phyloP scores from a whole-genome alignment of 75 land plant species.

The Pinus albicaulis region DNA sequence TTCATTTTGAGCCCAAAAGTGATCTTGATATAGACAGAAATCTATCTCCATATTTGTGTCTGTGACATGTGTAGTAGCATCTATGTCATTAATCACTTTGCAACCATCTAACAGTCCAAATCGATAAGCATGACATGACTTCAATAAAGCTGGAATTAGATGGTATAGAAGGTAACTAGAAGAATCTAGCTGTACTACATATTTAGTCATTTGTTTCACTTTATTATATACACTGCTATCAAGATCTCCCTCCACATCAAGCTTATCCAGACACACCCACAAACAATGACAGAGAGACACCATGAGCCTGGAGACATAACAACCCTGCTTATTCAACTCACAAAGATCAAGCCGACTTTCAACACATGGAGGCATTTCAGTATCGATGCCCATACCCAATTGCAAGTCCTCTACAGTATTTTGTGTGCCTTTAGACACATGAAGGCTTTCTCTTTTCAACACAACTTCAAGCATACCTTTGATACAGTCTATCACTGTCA shows the following conservation, averaged over 20 bases:
- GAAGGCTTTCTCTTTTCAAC: slow-evolving; percentile 6
- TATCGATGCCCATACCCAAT: background rate
- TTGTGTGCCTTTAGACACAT: background rate
- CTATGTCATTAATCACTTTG: background rate
- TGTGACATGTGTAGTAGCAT: background rate
- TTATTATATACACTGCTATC: slow-evolving; percentile 13
- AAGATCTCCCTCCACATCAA: slow-evolving; percentile 15
- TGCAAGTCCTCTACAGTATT: background rate
- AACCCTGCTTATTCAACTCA: background rate
- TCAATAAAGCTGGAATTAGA: slow-evolving; percentile 2
- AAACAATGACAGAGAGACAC: slow-evolving; percentile 20
- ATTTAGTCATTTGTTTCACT: slow-evolving; percentile 23
- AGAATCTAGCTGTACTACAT: slow-evolving; percentile 9
- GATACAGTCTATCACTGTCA: slow-evolving; percentile 17
- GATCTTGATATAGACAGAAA: background rate
- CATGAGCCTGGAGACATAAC: slow-evolving; percentile 10
- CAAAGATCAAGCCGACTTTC: background rate
- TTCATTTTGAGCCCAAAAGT: slow-evolving; percentile 31
- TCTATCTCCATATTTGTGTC: background rate
- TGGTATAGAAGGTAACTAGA: slow-evolving; percentile 10
- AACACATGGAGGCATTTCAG: background rate
- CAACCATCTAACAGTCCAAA: background rate
- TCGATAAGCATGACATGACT: slow-evolving; percentile 1
- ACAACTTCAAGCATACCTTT: slow-evolving; percentile 14
- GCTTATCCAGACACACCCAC: slow-evolving; percentile 23